Base-by-base conservation (phyloP, 305 asterid genomes). In the Fraxinus platypoda region DNA sequence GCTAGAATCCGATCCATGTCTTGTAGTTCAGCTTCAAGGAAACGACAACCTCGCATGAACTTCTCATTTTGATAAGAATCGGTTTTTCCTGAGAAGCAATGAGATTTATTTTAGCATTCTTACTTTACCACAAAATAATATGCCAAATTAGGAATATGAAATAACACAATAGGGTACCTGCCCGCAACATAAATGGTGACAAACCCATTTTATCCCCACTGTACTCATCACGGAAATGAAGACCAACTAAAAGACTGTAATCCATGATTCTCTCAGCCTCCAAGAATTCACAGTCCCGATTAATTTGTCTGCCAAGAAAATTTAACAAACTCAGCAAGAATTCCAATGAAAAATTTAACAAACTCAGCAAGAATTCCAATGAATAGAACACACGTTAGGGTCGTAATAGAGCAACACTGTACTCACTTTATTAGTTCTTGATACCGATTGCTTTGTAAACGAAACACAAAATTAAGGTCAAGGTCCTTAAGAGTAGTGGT, bases 1-100 rank as follows among this genome's bases (percentile, higher is more conserved):
- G 98, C 90, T 80, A 86, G 85, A 79, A 97, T 74, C 41, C 97
- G 94, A 85, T 97, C 98, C 97, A 88, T 93, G 83, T 97, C 98
- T 86, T 97, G 99, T 68, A 97, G 89, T 86, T 97, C 99, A 3
- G 99, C 99, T 88, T 97, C 98, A 7, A 97, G 98, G 83, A 97
- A 97, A 59, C 99, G 97, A 86, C 94, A 90, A 62, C 98, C 96
- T 21, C 98, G 98, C 97, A 92, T 93, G 86, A 92, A 92, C 88
- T 97, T 97, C 70, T 94, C 98, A 74, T 85, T 92, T 84, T 88
- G 96, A 84, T 76, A 95, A 0, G 99, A 95, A 83, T 95, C 99
- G 11, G 52, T 88, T 81, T 88, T 90, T 31, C 97, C 98, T 96
- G 94, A 85, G 77, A 84, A 74, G 74, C 79, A 73, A 82, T 84